These are phyloP conservation scores for Lactarius quietus DNA, from an alignment of 768 basidiomycete genomes.

Conservation along the genomic window DNA sequence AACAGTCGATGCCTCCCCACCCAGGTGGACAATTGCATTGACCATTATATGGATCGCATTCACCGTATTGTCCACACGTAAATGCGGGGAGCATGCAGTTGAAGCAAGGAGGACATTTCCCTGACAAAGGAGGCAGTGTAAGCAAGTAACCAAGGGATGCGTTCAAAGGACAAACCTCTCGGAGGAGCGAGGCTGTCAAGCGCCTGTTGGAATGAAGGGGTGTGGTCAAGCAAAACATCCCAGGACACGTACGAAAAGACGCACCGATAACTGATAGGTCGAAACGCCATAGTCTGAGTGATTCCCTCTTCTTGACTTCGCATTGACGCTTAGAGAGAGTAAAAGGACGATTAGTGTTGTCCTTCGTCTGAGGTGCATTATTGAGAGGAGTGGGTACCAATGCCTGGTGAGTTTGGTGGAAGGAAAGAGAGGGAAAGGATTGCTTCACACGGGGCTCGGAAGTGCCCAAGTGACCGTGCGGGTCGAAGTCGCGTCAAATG, in stretches of 20 bases:
- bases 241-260: not conserved
- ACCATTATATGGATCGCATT: conserved; percentile 88
- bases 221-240: not conserved
- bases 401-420: not conserved
- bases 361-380: conserved; percentile 12
- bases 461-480: not conserved
- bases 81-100: conserved; percentile 93
- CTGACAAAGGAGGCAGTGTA: conserved; percentile 20
- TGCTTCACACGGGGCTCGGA: not conserved
- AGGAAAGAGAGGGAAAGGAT: not conserved
- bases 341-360: conserved; percentile 4
- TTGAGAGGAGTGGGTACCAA: not conserved
- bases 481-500: not conserved
- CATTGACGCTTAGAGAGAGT: conserved; percentile 4
- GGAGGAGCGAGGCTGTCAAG: conserved; percentile 13
- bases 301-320: conserved; percentile 7
- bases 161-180: conserved; percentile 11
- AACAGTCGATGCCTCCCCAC: conserved; percentile 96
- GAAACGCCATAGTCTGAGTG: conserved; percentile 6
- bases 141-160: not conserved
- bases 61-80: conserved; percentile 87
- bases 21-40: conserved; percentile 96
- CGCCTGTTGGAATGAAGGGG: not conserved
- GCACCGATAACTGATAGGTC: conserved; percentile 10
- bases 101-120: conserved; percentile 82